These are phyloP conservation scores for Chlorella ohadii DNA, from an alignment of 139 green algal species.

Conservation along the genomic window DNA sequence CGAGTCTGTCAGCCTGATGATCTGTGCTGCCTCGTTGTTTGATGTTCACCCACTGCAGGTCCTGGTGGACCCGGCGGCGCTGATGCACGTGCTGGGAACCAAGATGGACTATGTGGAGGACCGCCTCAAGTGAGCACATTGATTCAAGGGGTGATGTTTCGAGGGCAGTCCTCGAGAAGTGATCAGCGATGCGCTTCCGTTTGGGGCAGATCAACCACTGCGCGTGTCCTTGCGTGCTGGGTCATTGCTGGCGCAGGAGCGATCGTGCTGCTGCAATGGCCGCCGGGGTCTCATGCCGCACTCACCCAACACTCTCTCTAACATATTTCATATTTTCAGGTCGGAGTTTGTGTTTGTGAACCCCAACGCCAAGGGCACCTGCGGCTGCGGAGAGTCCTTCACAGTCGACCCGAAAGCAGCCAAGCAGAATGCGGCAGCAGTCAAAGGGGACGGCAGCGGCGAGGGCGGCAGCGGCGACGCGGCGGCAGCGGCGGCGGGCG, in stretches of 20 bases:
- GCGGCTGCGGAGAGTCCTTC: slow-evolving; percentile 96
- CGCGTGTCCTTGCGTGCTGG: too few relatives aligned
- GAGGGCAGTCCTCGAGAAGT: too few relatives aligned
- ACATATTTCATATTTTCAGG: slow-evolving; percentile 39
- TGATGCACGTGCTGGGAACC: slow-evolving; percentile 99
- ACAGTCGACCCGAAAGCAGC: slow-evolving; percentile 62
- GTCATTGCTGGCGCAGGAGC: too few relatives aligned
- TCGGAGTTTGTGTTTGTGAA: slow-evolving; percentile 96
- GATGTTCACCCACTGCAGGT: too few relatives aligned
- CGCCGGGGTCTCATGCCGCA: too few relatives aligned
- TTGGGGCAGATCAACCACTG: too few relatives aligned
- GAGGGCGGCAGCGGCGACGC: neutral
- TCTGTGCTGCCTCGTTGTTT: too few relatives aligned
- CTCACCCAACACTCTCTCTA: neutral
- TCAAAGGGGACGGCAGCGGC: neutral
- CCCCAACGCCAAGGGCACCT: slow-evolving; percentile 92
- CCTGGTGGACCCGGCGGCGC: slow-evolving; percentile 92
- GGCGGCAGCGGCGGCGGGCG: neutral
- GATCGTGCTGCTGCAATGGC: too few relatives aligned
- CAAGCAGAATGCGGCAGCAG: slow-evolving; percentile 1
- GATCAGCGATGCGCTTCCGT: too few relatives aligned
- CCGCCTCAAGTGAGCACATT: slow-evolving; percentile 71
- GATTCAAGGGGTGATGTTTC: too few relatives aligned
- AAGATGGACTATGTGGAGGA: slow-evolving; percentile 96
- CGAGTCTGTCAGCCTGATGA: too few relatives aligned